Conservation (phyloP, 768 basidiomycete genomes). For the Termitomyces sp. region DNA sequence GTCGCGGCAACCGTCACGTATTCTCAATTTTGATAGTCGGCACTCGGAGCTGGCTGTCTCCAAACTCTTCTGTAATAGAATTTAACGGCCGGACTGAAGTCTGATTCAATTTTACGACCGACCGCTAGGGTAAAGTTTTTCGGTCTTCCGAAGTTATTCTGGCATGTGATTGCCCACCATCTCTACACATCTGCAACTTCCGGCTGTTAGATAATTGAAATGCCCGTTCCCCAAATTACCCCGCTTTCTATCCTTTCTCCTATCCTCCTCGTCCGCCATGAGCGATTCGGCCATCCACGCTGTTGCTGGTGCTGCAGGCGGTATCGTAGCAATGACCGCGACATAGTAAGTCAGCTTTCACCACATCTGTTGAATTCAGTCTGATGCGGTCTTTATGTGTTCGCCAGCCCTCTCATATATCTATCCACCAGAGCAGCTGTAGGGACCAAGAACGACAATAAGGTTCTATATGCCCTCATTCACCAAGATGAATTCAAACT, state of each 20-base stretch:
- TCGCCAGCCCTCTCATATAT: conserved; percentile 79
- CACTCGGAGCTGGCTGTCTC: not conserved
- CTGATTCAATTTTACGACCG: not conserved
- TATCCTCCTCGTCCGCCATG: conserved; percentile 28
- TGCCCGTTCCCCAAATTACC: not conserved
- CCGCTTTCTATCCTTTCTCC: not conserved
- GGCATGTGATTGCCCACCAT: conserved; percentile 10
- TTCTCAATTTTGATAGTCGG: not conserved
- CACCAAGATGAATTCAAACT: not conserved
- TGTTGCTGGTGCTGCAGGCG: conserved; percentile 85
- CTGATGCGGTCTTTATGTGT: not conserved
- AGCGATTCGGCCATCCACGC: conserved; percentile 85
- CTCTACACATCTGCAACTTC: conserved; percentile 4
- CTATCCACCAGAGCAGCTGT: conserved; percentile 93
- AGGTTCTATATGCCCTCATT: not conserved
- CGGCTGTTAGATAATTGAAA: conserved; percentile 1
- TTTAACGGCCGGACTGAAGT: too few relatives aligned
- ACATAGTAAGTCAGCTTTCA: conserved; percentile 66
- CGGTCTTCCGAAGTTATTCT: conserved; percentile 4
- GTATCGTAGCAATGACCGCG: conserved; percentile 85
- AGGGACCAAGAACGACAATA: conserved; percentile 68
- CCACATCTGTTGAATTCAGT: conserved; percentile 4
- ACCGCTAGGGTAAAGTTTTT: not conserved
- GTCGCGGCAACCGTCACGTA: not conserved
- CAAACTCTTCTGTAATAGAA: not conserved